phyloP scores from a whole-genome alignment of 176 grass and related monocot species.

The Dactylis glomerata region DNA sequence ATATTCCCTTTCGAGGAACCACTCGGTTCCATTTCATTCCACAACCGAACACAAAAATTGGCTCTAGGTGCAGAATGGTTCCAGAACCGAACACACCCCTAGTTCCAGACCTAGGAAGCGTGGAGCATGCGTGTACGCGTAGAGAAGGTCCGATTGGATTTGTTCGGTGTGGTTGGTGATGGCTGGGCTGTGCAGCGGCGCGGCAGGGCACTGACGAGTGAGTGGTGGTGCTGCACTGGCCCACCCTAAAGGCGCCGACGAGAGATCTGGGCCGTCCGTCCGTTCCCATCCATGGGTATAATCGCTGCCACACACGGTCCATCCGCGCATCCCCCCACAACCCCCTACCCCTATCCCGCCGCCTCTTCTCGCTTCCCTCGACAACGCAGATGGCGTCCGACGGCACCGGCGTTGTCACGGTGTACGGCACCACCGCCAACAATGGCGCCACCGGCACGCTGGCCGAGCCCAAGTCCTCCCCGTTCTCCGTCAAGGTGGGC shows the following conservation, averaged over 20 bases:
- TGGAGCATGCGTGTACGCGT: not conserved
- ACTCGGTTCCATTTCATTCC: too few species aligned
- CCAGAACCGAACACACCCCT: too few species aligned
- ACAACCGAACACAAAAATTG: too few species aligned
- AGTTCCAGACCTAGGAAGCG: too few species aligned
- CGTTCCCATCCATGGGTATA: not conserved
- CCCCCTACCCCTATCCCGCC: not conserved
- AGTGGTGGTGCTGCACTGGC: not conserved
- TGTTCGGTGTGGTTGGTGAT: not conserved
- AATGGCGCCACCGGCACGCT: conserved; percentile 18
- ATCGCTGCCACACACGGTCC: not conserved
- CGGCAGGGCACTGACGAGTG: not conserved
- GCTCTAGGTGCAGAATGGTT: too few species aligned
- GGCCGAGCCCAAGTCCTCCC: conserved; percentile 31
- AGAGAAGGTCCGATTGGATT: conserved; percentile 7
- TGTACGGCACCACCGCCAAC: conserved; percentile 39
- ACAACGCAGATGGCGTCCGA: conserved; percentile 26
- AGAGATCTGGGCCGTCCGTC: conserved; percentile 3
- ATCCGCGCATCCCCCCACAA: not conserved
- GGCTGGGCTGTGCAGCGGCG: not conserved
- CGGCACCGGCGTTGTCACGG: conserved; percentile 60
- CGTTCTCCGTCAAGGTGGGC: conserved; percentile 42
- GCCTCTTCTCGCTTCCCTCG: not conserved
- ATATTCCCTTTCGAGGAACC: too few species aligned
- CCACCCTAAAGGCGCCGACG: not conserved